These are phyloP conservation scores for Colletotrichum costaricense DNA, from an alignment of 2,329 filamentous ascomycete genomes.

Conservation along the genomic window DNA sequence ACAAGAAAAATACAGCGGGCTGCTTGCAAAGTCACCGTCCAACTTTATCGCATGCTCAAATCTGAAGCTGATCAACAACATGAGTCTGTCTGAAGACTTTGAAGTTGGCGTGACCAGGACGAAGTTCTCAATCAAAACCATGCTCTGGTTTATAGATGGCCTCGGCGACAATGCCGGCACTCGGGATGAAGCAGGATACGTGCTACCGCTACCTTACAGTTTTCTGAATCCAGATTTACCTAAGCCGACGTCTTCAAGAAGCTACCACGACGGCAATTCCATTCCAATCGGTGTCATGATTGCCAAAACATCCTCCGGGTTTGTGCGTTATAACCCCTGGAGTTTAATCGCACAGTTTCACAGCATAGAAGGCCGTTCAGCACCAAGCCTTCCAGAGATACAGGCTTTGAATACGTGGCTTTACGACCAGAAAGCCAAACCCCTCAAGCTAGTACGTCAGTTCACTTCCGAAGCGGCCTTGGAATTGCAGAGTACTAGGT, in stretches of 20 bases:
- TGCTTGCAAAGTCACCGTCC: background rate
- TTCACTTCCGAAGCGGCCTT: background rate
- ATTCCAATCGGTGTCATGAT: background rate
- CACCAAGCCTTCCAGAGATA: too few species aligned
- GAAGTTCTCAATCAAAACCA: background rate
- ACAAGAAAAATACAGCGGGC: background rate
- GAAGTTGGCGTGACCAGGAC: background rate
- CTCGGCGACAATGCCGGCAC: fast-evolving
- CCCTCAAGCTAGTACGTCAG: background rate
- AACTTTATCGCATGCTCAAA: background rate
- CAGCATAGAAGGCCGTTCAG: too few species aligned
- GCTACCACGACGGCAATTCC: background rate
- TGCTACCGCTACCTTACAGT: background rate
- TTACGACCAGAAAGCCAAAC: background rate
- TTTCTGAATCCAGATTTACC: background rate
- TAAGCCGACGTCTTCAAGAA: too few species aligned
- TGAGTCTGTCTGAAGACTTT: background rate
- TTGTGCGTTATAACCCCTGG: background rate
- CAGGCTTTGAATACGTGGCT: too few species aligned
- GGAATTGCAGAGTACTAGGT: background rate
- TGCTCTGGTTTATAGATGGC: too few species aligned
- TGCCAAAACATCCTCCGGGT: background rate
- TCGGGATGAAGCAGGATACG: background rate
- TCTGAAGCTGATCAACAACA: background rate
- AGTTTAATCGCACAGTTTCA: background rate